A percentile compares a stretch with the other conserved stretches of the same genome.
These are phyloP conservation scores for Leishmania braziliensis DNA, from an alignment of 208 protist species.

Conservation along the genomic window DNA sequence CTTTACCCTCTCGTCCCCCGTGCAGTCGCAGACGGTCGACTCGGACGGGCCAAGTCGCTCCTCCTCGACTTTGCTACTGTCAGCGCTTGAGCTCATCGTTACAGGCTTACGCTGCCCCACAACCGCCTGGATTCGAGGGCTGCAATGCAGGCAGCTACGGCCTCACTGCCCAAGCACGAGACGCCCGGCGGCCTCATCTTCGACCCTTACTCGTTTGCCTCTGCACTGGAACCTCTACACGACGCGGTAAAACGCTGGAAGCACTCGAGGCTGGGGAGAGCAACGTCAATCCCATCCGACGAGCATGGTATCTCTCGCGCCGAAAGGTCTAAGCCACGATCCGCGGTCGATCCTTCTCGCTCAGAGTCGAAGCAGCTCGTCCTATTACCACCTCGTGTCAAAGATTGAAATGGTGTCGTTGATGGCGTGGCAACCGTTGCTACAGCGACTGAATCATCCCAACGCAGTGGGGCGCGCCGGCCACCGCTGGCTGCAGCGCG, in stretches of 20 bases:
- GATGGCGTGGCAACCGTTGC: neutral
- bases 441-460: neutral
- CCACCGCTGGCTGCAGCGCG: slow-evolving; percentile 12
- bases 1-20: slow-evolving; percentile 4
- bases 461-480: neutral
- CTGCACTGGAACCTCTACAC: slow-evolving; percentile 1
- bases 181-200: neutral
- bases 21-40: neutral
- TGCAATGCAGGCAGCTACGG: neutral
- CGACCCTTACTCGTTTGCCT: slow-evolving; percentile 21
- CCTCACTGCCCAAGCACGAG: neutral
- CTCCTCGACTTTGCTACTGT: neutral
- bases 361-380: neutral
- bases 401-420: neutral
- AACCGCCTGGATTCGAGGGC: neutral
- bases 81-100: neutral
- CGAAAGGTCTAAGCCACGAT: neutral
- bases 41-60: neutral
- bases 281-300: neutral
- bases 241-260: neutral
- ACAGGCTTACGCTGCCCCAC: neutral
- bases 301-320: neutral
- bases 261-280: neutral
- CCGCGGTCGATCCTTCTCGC: neutral
- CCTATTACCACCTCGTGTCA: neutral